Evolutionary conservation across 2,329 filamentous ascomycete species (phyloP).

Genomic region (Trichoderma sp.): DNA sequence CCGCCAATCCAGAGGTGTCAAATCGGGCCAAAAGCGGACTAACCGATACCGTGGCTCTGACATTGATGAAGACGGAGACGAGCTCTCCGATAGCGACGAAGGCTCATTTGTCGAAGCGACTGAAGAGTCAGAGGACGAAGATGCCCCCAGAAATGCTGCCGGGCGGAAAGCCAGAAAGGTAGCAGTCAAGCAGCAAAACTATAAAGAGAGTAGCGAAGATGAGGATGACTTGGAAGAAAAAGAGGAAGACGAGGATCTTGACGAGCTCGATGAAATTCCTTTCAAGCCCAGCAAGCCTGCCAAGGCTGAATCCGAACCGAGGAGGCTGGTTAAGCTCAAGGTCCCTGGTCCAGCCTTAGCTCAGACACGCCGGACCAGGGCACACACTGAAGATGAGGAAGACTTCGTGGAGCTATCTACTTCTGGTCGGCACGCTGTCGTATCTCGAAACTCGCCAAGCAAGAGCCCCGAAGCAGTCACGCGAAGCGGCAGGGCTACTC

Average conservation of each 20-base stretch:
- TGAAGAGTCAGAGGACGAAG: constrained; percentile 47
- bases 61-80: constrained; percentile 62
- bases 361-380: constrained; percentile 52
- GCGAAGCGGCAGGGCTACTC: constrained; percentile 48
- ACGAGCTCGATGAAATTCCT: constrained; percentile 32
- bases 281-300: constrained; percentile 30
- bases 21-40: constrained; percentile 40
- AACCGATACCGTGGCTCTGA: constrained; percentile 60
- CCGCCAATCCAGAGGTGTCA: constrained; percentile 42
- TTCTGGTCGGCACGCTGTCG: constrained; percentile 59
- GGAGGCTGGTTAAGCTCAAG: constrained; percentile 50
- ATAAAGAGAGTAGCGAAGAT: constrained; percentile 50
- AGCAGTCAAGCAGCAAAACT: constrained; percentile 48
- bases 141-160: constrained; percentile 48
- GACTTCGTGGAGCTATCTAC: constrained; percentile 60
- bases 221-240: constrained; percentile 37
- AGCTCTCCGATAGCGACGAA: constrained; percentile 55
- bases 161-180: constrained; percentile 53
- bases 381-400: constrained; percentile 57
- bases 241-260: constrained; percentile 29
- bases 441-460: constrained; percentile 54
- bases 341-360: constrained; percentile 36
- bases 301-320: constrained; percentile 36
- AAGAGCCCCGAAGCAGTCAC: constrained; percentile 56
- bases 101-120: constrained; percentile 49